Percentiles rank a stretch among this genome's conserved stretches.
Conservation (phyloP, 176 grass and related monocot genomes). For the Saccharum spontaneum region DNA sequence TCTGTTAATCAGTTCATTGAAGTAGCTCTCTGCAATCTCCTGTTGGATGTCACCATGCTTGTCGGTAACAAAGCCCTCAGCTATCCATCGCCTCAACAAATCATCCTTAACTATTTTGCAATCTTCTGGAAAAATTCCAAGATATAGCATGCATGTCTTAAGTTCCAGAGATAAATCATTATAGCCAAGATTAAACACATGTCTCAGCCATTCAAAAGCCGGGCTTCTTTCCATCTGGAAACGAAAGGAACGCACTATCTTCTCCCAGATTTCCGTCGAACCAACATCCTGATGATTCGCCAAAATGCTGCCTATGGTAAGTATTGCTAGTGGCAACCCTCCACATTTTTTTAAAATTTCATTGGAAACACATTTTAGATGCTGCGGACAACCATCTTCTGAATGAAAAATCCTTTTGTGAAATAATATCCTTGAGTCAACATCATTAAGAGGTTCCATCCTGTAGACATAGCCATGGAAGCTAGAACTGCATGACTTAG, state of each 20-base stretch:
- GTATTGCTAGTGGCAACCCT: not conserved
- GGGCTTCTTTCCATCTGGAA: not conserved
- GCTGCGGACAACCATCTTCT: not conserved
- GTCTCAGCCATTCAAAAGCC: not conserved
- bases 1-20: not conserved
- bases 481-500: not conserved
- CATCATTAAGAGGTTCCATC: not conserved
- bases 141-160: not conserved
- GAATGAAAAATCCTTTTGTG: not conserved
- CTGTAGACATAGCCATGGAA: not conserved
- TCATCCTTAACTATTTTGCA: not conserved
- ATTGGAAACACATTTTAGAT: not conserved
- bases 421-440: not conserved
- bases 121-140: not conserved
- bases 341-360: conserved; percentile 7
- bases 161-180: not conserved
- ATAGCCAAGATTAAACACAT: not conserved
- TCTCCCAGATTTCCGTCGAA: not conserved
- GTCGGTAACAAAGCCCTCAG: not conserved
- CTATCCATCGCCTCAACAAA: not conserved
- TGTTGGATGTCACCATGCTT: not conserved
- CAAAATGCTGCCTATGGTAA: not conserved
- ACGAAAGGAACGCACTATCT: not conserved
- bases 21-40: not conserved
- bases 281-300: not conserved